Evolutionary conservation across 2,329 filamentous ascomycete genomes (phyloP), one percentile per base, ranked within the genome.

Genomic region (Stagonosporopsis tanaceti): DNA sequence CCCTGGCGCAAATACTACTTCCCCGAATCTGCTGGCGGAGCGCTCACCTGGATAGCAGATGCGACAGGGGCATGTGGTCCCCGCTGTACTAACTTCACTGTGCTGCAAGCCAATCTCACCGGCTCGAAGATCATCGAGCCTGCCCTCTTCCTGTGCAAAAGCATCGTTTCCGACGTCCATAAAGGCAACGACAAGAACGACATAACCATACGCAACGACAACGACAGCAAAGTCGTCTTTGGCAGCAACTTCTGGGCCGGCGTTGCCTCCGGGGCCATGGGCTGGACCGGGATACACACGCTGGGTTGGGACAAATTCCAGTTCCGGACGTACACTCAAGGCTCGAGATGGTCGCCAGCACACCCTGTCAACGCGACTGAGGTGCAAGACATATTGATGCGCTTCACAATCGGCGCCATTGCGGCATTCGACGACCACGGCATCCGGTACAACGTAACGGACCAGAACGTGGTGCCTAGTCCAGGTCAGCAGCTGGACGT

Each of bases 61-160:
- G 60, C 59, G 0, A 22, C 42, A 0, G 62, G 47, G 7, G 38
- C 34, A 39, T 74, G 73, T 17, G 74, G 74, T 0, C 39, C 71
- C 0, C 66, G 73, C 14, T 76, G 74, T 47, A 75, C 74, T 28
- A 73, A 73, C 45, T 66, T 75, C 7, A 75, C 74, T 0, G 64
- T 76, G 3, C 58, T 68, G 35, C 74, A 74, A 42, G 41, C 58
- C 17, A 25, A 39, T 0, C 62, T 63, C 11, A 34, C 38, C 20
- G 38, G 53, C 1, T 62, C 52, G 6, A 60, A 53, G 20, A n/a
- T 48, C 8, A 45, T 27, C 0, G 34, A 47, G 1, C 57, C 70
- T 0, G 60, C 63, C 1, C 53, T 76, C 0, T 75, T 74, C 44
- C 46, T 68, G 4, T 75, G 73, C 57, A 69, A 74, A 34, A 72